phyloP scores from a whole-genome alignment of 2,329 filamentous ascomycete genomes.

The Escovopsis sp. region DNA sequence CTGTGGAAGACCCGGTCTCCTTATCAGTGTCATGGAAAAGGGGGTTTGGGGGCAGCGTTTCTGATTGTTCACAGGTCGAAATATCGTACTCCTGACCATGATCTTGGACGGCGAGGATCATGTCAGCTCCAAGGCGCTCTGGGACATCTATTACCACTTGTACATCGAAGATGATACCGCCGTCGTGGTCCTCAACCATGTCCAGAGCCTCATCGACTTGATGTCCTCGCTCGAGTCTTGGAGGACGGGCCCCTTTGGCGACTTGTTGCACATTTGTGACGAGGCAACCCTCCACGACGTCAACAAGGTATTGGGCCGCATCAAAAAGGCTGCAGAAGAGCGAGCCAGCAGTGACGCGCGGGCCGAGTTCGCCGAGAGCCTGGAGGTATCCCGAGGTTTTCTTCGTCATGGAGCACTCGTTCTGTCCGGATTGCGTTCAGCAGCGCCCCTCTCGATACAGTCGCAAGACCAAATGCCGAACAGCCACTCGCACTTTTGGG shows the following conservation, averaged over 20 bases:
- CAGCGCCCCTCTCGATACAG: slow-evolving; percentile 19
- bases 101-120: slow-evolving; percentile 25
- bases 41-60: too few species aligned
- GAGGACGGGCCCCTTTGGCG: slow-evolving; percentile 28
- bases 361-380: slow-evolving; percentile 7
- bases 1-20: not conserved
- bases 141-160: slow-evolving; percentile 42
- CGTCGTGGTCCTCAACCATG: slow-evolving; percentile 24
- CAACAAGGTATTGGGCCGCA: slow-evolving; percentile 21
- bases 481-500: slow-evolving; percentile 19
- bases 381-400: slow-evolving; percentile 8
- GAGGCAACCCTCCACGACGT: slow-evolving; percentile 26
- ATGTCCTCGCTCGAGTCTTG: slow-evolving; percentile 27
- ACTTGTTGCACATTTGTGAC: slow-evolving; percentile 32
- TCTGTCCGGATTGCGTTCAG: slow-evolving; percentile 20
- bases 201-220: slow-evolving; percentile 24
- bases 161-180: slow-evolving; percentile 25
- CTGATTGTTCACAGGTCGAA: slow-evolving; percentile 28
- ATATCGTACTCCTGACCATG: slow-evolving; percentile 35
- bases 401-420: slow-evolving; percentile 10
- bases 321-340: slow-evolving; percentile 9
- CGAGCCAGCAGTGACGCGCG: slow-evolving; percentile 4
- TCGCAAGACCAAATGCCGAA: slow-evolving; percentile 10
- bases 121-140: slow-evolving; percentile 19
- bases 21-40: not conserved